A percentile compares a stretch with the other conserved stretches of the same genome.
Conservation (phyloP, 768 basidiomycete genomes). For the Lactarius hatsudake region DNA sequence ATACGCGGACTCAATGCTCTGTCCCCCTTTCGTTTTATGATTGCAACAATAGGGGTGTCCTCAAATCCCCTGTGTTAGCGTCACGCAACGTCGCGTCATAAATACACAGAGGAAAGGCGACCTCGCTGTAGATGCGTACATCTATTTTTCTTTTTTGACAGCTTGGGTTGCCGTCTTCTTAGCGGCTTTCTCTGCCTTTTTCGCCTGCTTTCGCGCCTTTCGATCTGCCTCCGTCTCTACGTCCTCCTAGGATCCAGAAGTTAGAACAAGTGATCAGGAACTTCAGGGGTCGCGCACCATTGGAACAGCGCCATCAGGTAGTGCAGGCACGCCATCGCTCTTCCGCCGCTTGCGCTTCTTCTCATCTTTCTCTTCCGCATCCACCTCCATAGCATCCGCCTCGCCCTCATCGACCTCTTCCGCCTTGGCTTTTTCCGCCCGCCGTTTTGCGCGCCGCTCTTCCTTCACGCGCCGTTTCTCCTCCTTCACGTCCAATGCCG, state of each 20-base stretch:
- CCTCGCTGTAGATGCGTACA: not conserved
- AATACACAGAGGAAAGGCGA: no score
- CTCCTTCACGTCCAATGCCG: slow-evolving; percentile 77
- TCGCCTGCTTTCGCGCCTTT: slow-evolving; percentile 75
- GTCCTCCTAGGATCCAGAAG: slow-evolving; percentile 33
- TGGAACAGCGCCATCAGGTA: slow-evolving; percentile 28
- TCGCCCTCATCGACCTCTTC: slow-evolving; percentile 33
- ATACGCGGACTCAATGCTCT: no score
- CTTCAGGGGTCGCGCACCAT: slow-evolving; percentile 10
- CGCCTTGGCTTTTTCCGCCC: slow-evolving; percentile 43
- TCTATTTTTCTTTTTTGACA: slow-evolving; percentile 60
- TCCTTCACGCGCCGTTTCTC: slow-evolving; percentile 84
- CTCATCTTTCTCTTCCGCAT: slow-evolving; percentile 38
- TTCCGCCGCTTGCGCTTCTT: slow-evolving; percentile 42
- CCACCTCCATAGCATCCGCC: slow-evolving; percentile 44
- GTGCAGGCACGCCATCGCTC: slow-evolving; percentile 23
- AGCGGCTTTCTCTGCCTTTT: slow-evolving; percentile 73
- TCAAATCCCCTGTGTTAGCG: no score
- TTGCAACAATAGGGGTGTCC: no score
- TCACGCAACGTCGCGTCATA: not conserved
- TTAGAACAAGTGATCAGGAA: slow-evolving; percentile 12
- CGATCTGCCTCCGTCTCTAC: slow-evolving; percentile 82
- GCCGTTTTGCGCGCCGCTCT: slow-evolving; percentile 67
- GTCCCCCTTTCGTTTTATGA: no score
- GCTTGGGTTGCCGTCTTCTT: slow-evolving; percentile 40